Evolutionary conservation across 2,329 filamentous ascomycete species (phyloP), one percentile per base, ranked within the genome.

Genomic region (Emergomyces africanus): DNA sequence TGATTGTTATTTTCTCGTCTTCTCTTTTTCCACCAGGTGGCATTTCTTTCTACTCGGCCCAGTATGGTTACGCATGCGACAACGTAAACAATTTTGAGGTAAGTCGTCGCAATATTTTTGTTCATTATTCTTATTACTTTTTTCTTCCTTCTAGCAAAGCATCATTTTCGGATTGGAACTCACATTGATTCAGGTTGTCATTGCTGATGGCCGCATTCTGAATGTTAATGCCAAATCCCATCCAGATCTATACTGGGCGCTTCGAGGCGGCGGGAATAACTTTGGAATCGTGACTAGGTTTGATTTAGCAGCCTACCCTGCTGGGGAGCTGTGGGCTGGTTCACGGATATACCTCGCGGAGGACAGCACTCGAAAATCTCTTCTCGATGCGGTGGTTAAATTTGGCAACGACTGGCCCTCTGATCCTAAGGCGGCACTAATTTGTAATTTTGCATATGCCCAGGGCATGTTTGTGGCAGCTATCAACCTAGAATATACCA

Each of bases 181-280:
- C 9, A 49, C 14, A 39, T 69, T 74, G 57, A 69, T 64, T 56
- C 20, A 64, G 62, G 42, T 77, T 0, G 74, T 78, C 2, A 66
- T 76, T 14, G 74, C 75, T 0, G 67, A 73, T 58, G 76, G 76
- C 0, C 62, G 64, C 6, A 66, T 76, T 42, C 65, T 73, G 20
- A 68, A 65, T 2, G 71, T 71, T 0, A 79, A 75, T 1, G 67
- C 72, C 14, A 64, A 66, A 0, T 70, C 79, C 62, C 75, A 83
- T 53, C 25, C 66, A 0, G 78, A 80, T 50, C 69, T 80, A 2
- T 80, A 79, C 67, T 80, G 77, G 77, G 76, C 72, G 20, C 60
- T 79, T 35, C 68, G 71, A 5, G 77, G 77, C n/a, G 77, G 76
- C 0, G 75, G 75, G 0, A 73, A 76, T 61, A 77, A 75, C 58